Percentiles rank a stretch among this genome's conserved stretches.
phyloP scores from a whole-genome alignment of 306 rosid genomes.

The Vigna angularis region DNA sequence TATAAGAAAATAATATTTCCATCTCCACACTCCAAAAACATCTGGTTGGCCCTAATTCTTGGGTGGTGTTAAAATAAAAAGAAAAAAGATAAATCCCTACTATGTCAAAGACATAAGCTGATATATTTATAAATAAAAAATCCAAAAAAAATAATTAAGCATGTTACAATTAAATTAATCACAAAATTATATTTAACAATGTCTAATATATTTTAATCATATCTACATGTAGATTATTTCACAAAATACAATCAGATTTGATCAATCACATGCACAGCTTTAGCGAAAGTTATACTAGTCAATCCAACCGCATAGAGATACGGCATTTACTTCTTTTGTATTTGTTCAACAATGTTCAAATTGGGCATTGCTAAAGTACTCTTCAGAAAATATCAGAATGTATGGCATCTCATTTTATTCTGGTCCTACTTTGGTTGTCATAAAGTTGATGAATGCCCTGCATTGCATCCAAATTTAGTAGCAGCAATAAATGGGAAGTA shows the following conservation, averaged over 20 bases:
- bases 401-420: conserved; percentile 1
- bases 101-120: too few relatives aligned
- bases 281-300: not conserved
- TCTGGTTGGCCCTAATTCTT: too few relatives aligned
- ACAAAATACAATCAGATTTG: not conserved
- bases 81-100: too few relatives aligned
- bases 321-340: not conserved
- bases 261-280: not conserved
- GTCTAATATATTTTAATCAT: too few relatives aligned
- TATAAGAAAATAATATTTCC: not conserved
- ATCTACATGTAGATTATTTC: not conserved
- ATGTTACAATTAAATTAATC: too few relatives aligned
- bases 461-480: not conserved
- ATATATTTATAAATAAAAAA: too few relatives aligned
- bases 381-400: conserved; percentile 3
- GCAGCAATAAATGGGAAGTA: conserved; percentile 20
- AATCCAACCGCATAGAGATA: not conserved
- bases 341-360: conserved; percentile 11
- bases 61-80: not conserved
- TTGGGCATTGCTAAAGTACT: conserved; percentile 9
- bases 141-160: too few relatives aligned
- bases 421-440: conserved; percentile 10
- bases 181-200: too few relatives aligned
- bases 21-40: too few relatives aligned
- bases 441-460: conserved; percentile 17